Percentiles rank a stretch among this genome's conserved stretches.
phyloP scores from a whole-genome alignment of 2,329 filamentous ascomycete genomes.

The Purpureocillium lavendulum region DNA sequence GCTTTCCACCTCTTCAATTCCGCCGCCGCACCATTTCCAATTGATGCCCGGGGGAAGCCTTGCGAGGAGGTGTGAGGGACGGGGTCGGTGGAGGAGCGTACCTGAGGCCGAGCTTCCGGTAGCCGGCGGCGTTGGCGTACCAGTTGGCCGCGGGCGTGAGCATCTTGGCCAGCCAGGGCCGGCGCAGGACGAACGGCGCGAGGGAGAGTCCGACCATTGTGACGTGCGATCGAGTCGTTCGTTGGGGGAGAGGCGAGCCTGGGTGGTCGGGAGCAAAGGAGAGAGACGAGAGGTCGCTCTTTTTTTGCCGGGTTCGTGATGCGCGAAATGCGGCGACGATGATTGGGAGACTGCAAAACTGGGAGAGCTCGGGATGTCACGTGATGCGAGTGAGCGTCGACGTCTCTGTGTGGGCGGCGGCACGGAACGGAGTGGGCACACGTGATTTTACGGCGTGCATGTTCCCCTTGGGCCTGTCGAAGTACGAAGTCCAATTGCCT shows the following conservation, averaged over 20 bases:
- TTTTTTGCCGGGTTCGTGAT: conserved; percentile 16
- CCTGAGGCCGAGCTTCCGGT: conserved; percentile 87
- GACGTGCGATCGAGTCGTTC: conserved; percentile 3
- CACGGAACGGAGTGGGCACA: no score
- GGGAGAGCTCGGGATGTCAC: conserved; percentile 23
- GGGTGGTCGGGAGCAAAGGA: conserved; percentile 6
- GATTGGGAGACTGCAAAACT: conserved; percentile 19
- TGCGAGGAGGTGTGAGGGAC: not conserved
- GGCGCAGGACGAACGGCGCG: conserved; percentile 69
- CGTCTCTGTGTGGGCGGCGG: not conserved
- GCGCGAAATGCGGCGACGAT: conserved; percentile 24
- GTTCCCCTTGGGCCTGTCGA: no score
- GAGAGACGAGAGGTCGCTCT: conserved; percentile 8
- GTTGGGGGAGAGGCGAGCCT: conserved; percentile 16
- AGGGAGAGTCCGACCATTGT: conserved; percentile 61
- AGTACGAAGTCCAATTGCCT: no score
- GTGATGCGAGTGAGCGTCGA: conserved; percentile 11
- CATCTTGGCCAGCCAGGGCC: conserved; percentile 73
- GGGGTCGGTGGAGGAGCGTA: conserved; percentile 33
- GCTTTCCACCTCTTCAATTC: not conserved
- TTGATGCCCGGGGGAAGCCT: not conserved
- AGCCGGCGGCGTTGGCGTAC: conserved; percentile 85
- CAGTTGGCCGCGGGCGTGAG: conserved; percentile 77
- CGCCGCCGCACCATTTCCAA: no score
- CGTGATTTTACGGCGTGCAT: no score